Evolutionary conservation across 1,139 yeast species (phyloP).

Genomic region (Insectozyma bohioensis): DNA sequence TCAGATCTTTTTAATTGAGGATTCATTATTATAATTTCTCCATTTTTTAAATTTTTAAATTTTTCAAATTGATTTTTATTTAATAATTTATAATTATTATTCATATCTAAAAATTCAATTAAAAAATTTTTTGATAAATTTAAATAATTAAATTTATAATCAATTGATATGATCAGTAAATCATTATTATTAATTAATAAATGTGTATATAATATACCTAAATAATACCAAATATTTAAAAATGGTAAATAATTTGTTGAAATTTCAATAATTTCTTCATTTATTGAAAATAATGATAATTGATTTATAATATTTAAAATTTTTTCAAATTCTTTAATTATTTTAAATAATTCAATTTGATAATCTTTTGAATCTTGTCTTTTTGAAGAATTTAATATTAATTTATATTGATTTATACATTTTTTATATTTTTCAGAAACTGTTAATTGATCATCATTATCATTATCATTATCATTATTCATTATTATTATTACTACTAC

Average conservation of each 20-base stretch:
- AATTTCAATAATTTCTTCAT: slow-evolving; percentile 59
- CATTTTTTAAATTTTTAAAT: slow-evolving; percentile 39
- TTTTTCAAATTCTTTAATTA: slow-evolving; percentile 29
- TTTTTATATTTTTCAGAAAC: slow-evolving; percentile 21
- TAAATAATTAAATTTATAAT: slow-evolving; percentile 40
- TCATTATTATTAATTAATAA: slow-evolving; percentile 10
- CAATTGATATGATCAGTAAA: slow-evolving; percentile 14
- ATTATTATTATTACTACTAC: background rate
- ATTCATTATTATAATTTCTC: slow-evolving; percentile 31
- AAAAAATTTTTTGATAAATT: slow-evolving; percentile 39
- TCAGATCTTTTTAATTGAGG: slow-evolving; percentile 63
- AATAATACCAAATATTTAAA: slow-evolving; percentile 50
- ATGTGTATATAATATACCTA: slow-evolving; percentile 37
- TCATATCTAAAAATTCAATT: slow-evolving; percentile 42
- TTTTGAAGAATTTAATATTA: slow-evolving; percentile 12
- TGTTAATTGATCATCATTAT: slow-evolving; percentile 16
- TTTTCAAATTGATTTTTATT: slow-evolving; percentile 36
- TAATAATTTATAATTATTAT: slow-evolving; percentile 43
- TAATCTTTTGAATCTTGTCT: slow-evolving; percentile 28
- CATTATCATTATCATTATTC: background rate
- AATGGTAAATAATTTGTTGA: slow-evolving; percentile 57
- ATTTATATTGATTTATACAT: slow-evolving; percentile 14
- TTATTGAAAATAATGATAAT: slow-evolving; percentile 55
- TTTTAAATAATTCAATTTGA: slow-evolving; percentile 22
- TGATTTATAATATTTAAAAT: slow-evolving; percentile 26